These are phyloP conservation scores for Serendipita sp. DNA, from an alignment of 768 basidiomycete genomes.

Conservation along the genomic window DNA sequence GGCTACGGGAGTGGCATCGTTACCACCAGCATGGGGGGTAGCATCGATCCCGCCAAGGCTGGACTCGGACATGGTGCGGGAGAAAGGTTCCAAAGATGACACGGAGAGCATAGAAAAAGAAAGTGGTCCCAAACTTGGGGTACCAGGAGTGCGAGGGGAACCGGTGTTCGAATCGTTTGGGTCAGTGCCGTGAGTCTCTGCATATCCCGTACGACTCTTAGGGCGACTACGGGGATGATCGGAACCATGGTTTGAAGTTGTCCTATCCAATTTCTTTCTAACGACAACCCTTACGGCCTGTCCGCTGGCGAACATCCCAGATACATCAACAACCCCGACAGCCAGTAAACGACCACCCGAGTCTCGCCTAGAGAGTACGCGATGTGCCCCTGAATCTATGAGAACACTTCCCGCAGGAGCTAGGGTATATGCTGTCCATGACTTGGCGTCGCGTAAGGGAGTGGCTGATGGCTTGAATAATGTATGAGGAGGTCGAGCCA, in stretches of 20 bases:
- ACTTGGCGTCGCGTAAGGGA: slow-evolving; percentile 76
- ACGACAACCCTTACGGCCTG: slow-evolving; percentile 78
- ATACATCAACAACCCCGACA: slow-evolving; percentile 73
- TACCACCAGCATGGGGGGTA: neutral
- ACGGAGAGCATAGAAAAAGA: neutral
- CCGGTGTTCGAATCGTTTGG: slow-evolving; percentile 2
- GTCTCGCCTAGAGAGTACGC: slow-evolving; percentile 66
- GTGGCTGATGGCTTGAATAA: slow-evolving; percentile 57
- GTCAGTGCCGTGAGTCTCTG: neutral
- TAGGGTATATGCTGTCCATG: slow-evolving; percentile 94
- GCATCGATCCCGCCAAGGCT: neutral
- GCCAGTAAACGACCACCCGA: slow-evolving; percentile 86
- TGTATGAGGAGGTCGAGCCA: slow-evolving; percentile 63
- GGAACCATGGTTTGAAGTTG: neutral
- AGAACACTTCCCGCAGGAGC: slow-evolving; percentile 75
- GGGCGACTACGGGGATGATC: neutral
- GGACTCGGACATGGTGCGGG: slow-evolving; percentile 3
- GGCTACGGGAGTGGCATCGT: neutral
- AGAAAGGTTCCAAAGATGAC: slow-evolving; percentile 2
- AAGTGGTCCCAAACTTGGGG: neutral
- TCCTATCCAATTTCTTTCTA: neutral
- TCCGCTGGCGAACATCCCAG: slow-evolving; percentile 81
- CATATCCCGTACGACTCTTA: neutral
- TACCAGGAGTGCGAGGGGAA: neutral
- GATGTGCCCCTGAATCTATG: slow-evolving; percentile 78